Evolutionary conservation across 768 basidiomycete species (phyloP), one percentile per base, ranked within the genome.

Genomic region (Phallus indusiatus): DNA sequence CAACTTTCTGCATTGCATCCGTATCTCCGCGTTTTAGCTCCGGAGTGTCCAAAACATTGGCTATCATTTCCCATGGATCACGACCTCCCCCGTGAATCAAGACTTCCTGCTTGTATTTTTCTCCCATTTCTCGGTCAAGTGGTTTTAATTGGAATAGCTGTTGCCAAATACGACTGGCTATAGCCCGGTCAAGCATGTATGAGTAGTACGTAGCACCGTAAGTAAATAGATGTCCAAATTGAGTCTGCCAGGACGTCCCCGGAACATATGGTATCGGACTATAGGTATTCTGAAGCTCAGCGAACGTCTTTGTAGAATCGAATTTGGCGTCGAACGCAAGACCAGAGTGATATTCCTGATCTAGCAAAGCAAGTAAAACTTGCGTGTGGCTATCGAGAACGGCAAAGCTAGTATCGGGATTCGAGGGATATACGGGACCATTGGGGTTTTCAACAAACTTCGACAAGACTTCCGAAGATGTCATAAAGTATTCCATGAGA

Each of bases 151-250:
- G 73, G 66, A 98, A 98, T 0, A 95, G 74, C 10, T 82, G 79
- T 10, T 75, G 70, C 88, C 91, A 99, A 0, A 97, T 86, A n/a
- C 88, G 81, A 6, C 89, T 89, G 0, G 96, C 95, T 60, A 99
- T 96, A 4, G 93, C 93, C 5, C 94, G 84, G 64, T 98, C 96
- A 64, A 99, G 94, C 12, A 97, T 78, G 68, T 99, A 99, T 2
- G 93, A 94, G 66, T 99, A 99, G 69, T 99, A 99, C 0, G 93
- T 96, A 14, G 95, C 94, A 5, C 95, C 94, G 65, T 99, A 99
- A 1, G 94, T 93, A 67, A 88, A 94, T 5, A 99, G 74, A 69
- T 99, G 96, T 0, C 90, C 89, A 64, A 99, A 99, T 65, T 94
- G 92, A 0, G 93, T 93, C 67, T 98, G 96, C 78, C 93, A 94